Conservation (phyloP, 192 early-diverging fungal species). For the Podila epigama region DNA sequence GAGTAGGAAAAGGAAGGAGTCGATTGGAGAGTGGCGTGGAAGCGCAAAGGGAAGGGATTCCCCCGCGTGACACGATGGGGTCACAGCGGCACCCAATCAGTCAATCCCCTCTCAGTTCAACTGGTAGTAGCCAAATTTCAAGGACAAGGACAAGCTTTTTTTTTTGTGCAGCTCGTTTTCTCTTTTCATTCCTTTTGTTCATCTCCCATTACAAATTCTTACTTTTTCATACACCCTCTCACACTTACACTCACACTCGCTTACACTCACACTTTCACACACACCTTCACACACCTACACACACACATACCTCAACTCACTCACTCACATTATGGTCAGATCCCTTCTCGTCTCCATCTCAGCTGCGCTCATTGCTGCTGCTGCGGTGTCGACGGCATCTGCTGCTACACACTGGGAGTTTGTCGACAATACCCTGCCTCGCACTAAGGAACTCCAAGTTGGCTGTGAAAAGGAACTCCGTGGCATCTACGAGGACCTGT, state of each 20-base stretch:
- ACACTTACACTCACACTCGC: too few species aligned
- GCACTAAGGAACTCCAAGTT: conserved; percentile 21
- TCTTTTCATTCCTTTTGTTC: not conserved
- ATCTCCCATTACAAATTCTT: not conserved
- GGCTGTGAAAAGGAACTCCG: conserved; percentile 34
- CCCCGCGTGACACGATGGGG: too few species aligned
- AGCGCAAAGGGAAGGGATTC: too few species aligned
- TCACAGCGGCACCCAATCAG: too few species aligned
- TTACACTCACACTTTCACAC: too few species aligned
- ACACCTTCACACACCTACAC: not conserved
- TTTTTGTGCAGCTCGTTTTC: not conserved
- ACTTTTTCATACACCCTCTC: too few species aligned
- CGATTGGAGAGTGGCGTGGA: too few species aligned
- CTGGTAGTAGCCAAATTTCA: not conserved
- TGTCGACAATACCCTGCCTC: conserved; percentile 26
- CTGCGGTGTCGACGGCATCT: conserved; percentile 8
- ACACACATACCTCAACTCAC: not conserved
- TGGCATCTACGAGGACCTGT: conserved; percentile 46
- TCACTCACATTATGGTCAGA: conserved; percentile 28
- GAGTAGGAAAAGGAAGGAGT: too few species aligned
- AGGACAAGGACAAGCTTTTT: not conserved
- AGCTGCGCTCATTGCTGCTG: conserved; percentile 31
- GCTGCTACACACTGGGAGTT: conserved; percentile 26
- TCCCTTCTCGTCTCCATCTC: conserved; percentile 26
- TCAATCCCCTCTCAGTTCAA: too few species aligned